Evolutionary conservation across 2,329 filamentous ascomycete species (phyloP), one percentile per base, ranked within the genome.

Genomic region (Fusarium continuum): DNA sequence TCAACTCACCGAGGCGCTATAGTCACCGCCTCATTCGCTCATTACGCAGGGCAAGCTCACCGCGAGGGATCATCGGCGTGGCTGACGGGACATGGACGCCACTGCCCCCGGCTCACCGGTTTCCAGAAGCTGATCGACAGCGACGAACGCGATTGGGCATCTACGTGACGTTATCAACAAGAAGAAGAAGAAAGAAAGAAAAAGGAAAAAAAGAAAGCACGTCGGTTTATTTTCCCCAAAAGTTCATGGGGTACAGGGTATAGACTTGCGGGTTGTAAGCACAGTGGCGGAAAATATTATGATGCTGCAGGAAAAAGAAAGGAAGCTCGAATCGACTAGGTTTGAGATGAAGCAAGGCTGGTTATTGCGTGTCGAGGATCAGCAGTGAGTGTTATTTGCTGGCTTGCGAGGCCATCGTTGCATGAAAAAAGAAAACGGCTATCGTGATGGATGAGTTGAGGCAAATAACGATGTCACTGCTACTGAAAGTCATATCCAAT

Each of bases 61-160:
- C 54, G 32, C 17, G 11, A 31, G 35, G 31, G 28, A 41, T 54
- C 47, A 23, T 41, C 29, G 32, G 40, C 55, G 51, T 55, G 51
- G 51, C 31, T 43, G 22, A 32, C 32, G 39, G 56, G 55, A 60
- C 26, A 13, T 23, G 34, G 29, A 60, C 54, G 38, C 54, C 32
- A 45, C 38, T 45, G 5, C 46, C 41, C 44, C 56, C 25, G 48
- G 47, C 56, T 61, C 56, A 60, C 56, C 56, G 56, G 56, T 60
- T 55, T 55, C 55, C 29, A 55, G 56, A 61, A 61, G 47, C 40
- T 23, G 48, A 61, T 55, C 39, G 40, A 38, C 35, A 22, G 35
- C 20, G 35, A 13, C 14, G 35, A 23, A 38, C 48, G 48, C 31
- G 40, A 60, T 60, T 60, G 55, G 55, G 19, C 26, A 19, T 47